phyloP scores from a whole-genome alignment of 2,329 filamentous ascomycete genomes.

The Dryadomyces sulphureus region DNA sequence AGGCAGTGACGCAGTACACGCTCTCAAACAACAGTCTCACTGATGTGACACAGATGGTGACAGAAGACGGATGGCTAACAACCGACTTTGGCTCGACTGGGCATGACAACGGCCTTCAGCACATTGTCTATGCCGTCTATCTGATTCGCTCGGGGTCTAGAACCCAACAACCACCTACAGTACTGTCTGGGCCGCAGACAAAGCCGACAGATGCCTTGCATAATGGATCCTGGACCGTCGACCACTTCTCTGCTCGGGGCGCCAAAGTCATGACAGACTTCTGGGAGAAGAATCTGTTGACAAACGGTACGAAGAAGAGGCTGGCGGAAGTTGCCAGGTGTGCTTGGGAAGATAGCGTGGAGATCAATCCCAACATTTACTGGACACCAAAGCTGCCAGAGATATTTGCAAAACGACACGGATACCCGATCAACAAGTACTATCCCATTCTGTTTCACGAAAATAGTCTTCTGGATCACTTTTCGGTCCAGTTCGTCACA shows the following conservation, averaged over 20 bases:
- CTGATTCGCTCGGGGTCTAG: constrained; percentile 11
- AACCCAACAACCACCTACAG: constrained; percentile 2
- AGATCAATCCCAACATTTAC: constrained; percentile 17
- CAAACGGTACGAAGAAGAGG: constrained; percentile 15
- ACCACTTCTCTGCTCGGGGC: constrained; percentile 22
- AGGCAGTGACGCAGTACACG: background rate
- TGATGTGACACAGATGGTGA: constrained; percentile 5
- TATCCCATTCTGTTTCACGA: constrained; percentile 18
- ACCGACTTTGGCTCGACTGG: background rate
- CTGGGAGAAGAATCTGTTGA: constrained; percentile 23
- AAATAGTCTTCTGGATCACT: constrained; percentile 1
- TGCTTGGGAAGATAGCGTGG: constrained; percentile 20
- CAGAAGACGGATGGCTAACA: background rate
- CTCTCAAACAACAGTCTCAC: constrained; percentile 6
- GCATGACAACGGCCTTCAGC: background rate
- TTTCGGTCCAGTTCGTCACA: constrained; percentile 1
- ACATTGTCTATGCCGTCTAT: constrained; percentile 5
- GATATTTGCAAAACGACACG: constrained; percentile 16
- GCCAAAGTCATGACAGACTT: constrained; percentile 21
- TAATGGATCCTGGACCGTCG: constrained; percentile 14
- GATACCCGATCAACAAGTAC: constrained; percentile 19
- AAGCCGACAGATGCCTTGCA: constrained; percentile 5
- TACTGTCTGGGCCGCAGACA: constrained; percentile 2
- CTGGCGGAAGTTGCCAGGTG: constrained; percentile 20
- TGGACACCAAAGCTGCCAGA: constrained; percentile 21